Evolutionary conservation across 768 basidiomycete species (phyloP).

Genomic region (Coprinopsis strossmayeri): DNA sequence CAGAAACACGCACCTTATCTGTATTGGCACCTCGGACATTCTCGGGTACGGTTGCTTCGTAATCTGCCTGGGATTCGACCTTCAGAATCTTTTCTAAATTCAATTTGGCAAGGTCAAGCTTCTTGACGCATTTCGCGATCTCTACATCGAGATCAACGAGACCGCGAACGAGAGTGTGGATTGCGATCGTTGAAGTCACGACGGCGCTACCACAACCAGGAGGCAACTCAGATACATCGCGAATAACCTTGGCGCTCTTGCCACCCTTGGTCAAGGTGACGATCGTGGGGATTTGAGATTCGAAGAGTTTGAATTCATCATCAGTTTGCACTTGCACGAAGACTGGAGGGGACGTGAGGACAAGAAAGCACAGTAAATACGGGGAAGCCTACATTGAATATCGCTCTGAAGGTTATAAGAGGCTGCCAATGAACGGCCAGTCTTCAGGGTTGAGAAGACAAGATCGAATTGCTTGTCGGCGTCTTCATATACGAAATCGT

Average conservation of each 20-base stretch:
- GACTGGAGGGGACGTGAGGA: conserved; percentile 39
- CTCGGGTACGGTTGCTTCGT: conserved; percentile 73
- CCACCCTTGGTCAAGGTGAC: conserved; percentile 83
- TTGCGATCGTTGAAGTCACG: conserved; percentile 65
- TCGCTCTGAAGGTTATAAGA: conserved; percentile 85
- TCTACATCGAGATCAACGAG: conserved; percentile 86
- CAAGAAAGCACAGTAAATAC: conserved; percentile 2
- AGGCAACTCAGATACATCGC: conserved; percentile 62
- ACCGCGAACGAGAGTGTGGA: conserved; percentile 88
- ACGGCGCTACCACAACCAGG: conserved; percentile 83
- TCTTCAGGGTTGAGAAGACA: conserved; percentile 71
- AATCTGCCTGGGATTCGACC: conserved; percentile 65
- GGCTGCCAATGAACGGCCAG: conserved; percentile 80
- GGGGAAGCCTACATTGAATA: conserved; percentile 57
- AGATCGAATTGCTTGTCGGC: conserved; percentile 85
- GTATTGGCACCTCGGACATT: conserved; percentile 68
- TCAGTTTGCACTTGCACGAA: conserved; percentile 68
- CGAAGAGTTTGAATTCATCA: conserved; percentile 59
- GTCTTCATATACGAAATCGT: conserved; percentile 52
- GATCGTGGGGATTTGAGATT: conserved; percentile 70
- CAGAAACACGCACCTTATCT: conserved; percentile 61
- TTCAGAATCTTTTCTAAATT: conserved; percentile 76
- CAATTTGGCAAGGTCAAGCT: conserved; percentile 63
- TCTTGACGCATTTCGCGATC: conserved; percentile 87
- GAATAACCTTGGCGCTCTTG: conserved; percentile 66